Evolutionary conservation across 2,329 filamentous ascomycete genomes (phyloP).

Genomic region (Rhexocercosporidium sp.): DNA sequence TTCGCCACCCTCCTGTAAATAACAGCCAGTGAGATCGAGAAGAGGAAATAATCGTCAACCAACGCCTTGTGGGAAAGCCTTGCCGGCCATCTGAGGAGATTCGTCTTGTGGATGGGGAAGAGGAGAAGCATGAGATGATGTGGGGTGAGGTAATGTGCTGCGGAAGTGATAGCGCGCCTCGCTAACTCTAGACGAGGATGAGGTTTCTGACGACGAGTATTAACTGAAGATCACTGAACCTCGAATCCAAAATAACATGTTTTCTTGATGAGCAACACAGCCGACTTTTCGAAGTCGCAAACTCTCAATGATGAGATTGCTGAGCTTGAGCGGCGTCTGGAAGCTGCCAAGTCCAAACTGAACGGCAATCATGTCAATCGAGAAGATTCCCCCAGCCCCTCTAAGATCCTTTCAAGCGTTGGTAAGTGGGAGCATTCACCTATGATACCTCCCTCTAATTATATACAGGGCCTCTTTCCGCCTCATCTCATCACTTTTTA

Average conservation of each 20-base stretch:
- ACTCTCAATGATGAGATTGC: constrained; percentile 58
- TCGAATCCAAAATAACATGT: constrained; percentile 19
- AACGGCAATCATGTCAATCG: constrained; percentile 34
- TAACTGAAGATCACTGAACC: neutral
- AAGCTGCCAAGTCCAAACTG: constrained; percentile 51
- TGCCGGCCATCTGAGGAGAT: neutral
- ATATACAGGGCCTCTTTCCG: constrained; percentile 29
- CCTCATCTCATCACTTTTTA: constrained; percentile 62
- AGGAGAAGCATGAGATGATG: neutral
- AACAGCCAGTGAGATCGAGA: neutral
- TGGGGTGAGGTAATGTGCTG: neutral
- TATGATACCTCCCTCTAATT: constrained; percentile 15
- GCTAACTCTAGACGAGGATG: constrained; percentile 14
- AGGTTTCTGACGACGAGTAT: neutral
- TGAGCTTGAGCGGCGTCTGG: constrained; percentile 56
- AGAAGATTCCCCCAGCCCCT: constrained; percentile 32
- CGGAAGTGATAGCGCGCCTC: neutral
- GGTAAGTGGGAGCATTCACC: constrained; percentile 22
- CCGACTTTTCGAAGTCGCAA: constrained; percentile 38
- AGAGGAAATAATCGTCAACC: neutral
- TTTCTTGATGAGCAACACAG: constrained; percentile 33
- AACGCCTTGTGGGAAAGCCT: neutral
- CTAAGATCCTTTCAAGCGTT: constrained; percentile 26
- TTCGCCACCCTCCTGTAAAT: constrained; percentile 4
- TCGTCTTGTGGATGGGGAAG: neutral